phyloP scores from a whole-genome alignment of 768 basidiomycete species.

The Tylopilus felleus region DNA sequence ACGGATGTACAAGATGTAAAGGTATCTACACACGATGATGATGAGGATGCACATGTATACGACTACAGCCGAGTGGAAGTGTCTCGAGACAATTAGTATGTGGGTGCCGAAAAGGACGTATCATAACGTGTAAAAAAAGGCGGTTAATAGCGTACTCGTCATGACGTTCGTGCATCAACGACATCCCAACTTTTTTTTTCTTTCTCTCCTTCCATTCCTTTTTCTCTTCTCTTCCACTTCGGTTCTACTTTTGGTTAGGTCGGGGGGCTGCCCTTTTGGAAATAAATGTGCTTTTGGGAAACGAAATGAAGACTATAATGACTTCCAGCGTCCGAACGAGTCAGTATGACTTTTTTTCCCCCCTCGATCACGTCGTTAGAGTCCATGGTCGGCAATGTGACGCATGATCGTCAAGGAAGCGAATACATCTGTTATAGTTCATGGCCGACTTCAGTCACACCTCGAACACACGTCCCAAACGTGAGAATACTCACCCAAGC shows the following conservation, averaged over 20 bases:
- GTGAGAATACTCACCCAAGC: conserved; percentile 44
- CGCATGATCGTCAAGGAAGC: conserved; percentile 63
- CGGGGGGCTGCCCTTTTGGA: background rate
- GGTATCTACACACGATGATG: background rate
- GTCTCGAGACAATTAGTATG: background rate
- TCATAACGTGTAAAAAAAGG: background rate
- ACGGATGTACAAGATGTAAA: too few relatives aligned
- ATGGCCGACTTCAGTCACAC: conserved; percentile 1
- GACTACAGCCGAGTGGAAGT: background rate
- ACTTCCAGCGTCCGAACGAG: too few relatives aligned
- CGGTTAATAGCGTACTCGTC: background rate
- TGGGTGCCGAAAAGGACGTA: background rate
- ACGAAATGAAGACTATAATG: background rate
- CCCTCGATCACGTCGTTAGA: conserved; percentile 23
- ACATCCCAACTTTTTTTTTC: background rate
- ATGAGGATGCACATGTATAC: background rate
- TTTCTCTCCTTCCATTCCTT: background rate
- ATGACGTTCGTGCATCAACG: conserved; percentile 3
- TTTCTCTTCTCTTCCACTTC: conserved; percentile 2
- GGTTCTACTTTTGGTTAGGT: background rate
- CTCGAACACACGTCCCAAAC: background rate
- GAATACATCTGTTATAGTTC: conserved; percentile 54
- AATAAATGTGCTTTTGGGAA: conserved; percentile 6
- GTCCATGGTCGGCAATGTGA: conserved; percentile 51
- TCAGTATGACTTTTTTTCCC: background rate